Evolutionary conservation across 495 filamentous ascomycete species (phyloP).

Genomic region (Baudoinia panamericana): DNA sequence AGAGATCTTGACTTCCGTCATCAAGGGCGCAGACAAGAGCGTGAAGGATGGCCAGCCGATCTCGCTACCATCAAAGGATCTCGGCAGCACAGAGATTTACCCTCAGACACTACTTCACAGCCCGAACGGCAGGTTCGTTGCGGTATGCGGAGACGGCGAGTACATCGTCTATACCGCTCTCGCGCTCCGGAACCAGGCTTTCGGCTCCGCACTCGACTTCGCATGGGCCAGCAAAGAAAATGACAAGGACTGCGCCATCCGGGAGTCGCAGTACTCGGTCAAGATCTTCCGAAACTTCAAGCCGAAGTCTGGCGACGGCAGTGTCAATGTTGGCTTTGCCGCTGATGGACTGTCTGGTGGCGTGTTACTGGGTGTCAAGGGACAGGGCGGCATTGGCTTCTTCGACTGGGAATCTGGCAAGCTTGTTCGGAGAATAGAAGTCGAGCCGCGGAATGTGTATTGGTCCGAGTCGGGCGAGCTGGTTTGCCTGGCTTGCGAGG

Average conservation of each 20-base stretch:
- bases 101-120: slow-evolving; percentile 88
- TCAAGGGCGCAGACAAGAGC: slow-evolving; percentile 75
- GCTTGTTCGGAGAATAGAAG: slow-evolving; percentile 86
- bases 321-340: slow-evolving; percentile 89
- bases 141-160: slow-evolving; percentile 93
- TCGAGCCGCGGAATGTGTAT: slow-evolving; percentile 80
- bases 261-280: slow-evolving; percentile 82
- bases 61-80: slow-evolving; percentile 76
- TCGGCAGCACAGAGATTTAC: slow-evolving; percentile 92
- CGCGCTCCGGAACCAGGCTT: slow-evolving; percentile 95
- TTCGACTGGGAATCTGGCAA: slow-evolving; percentile 91
- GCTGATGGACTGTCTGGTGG: slow-evolving; percentile 85
- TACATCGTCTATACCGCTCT: slow-evolving; percentile 98
- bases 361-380: slow-evolving; percentile 86
- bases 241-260: slow-evolving; percentile 95
- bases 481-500: slow-evolving; percentile 84
- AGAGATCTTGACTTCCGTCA: slow-evolving; percentile 84
- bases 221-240: slow-evolving; percentile 96
- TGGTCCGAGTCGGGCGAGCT: slow-evolving; percentile 96
- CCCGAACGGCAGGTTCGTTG: slow-evolving; percentile 94
- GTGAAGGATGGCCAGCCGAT: slow-evolving; percentile 83
- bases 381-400: slow-evolving; percentile 84
- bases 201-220: slow-evolving; percentile 89
- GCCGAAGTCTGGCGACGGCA: slow-evolving; percentile 57
- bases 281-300: slow-evolving; percentile 98